phyloP scores from a whole-genome alignment of 2,329 filamentous ascomycete species.

The Monilinia polystroma region DNA sequence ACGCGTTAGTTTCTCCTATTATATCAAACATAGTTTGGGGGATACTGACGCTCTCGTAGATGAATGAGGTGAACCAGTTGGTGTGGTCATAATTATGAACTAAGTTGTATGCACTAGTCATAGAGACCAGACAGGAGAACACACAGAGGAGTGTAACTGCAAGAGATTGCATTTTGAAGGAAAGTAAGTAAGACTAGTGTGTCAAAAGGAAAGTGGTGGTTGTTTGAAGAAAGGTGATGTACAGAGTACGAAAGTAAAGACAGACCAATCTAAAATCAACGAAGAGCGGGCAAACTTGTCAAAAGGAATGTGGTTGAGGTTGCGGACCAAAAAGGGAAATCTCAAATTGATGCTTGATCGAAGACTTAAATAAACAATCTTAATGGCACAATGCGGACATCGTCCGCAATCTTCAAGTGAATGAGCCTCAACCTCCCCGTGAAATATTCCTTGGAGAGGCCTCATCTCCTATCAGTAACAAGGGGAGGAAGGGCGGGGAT shows the following conservation, averaged over 20 bases:
- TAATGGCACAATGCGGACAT: background rate
- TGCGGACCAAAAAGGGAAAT: background rate
- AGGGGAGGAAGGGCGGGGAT: background rate
- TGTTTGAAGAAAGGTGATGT: background rate
- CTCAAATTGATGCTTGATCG: background rate
- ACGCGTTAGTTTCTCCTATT: background rate
- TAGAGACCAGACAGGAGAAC: background rate
- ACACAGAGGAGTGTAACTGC: background rate
- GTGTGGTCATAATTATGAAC: conserved; percentile 29
- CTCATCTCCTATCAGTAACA: background rate
- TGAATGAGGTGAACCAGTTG: conserved; percentile 33
- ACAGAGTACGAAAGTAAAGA: background rate
- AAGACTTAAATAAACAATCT: background rate
- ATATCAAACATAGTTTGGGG: background rate
- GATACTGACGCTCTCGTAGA: conserved; percentile 25
- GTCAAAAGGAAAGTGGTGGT: conserved; percentile 1
- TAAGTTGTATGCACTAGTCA: conserved; percentile 25
- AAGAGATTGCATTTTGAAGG: conserved; percentile 16
- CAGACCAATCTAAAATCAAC: background rate
- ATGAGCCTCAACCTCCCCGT: background rate
- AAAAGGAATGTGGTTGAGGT: background rate
- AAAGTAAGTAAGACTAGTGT: background rate
- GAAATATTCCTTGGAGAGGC: background rate
- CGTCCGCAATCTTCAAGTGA: background rate
- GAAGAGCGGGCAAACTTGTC: background rate